Conservation (phyloP, 352 stramenopile genomes). For the Phytophthora pinifolia region DNA sequence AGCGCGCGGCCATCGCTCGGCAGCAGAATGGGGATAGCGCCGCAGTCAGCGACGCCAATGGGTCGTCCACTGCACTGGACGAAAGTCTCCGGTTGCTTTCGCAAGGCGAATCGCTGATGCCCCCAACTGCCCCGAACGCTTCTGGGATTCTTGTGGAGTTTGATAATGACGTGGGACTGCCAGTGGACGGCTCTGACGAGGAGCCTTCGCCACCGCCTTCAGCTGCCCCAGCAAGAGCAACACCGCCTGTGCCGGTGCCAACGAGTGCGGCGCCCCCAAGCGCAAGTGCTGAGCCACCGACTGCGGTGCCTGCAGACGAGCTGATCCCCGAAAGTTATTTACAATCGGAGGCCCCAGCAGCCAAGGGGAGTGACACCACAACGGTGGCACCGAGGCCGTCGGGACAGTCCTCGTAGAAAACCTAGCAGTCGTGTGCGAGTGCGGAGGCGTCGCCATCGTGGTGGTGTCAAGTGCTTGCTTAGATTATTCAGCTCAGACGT, state of each 20-base stretch:
- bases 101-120: slow-evolving; percentile 25
- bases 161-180: slow-evolving; percentile 29
- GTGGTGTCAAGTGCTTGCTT: slow-evolving; percentile 30
- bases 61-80: slow-evolving; percentile 26
- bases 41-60: slow-evolving; percentile 26
- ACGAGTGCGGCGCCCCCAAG: slow-evolving; percentile 10
- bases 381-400: slow-evolving; percentile 12
- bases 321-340: slow-evolving; percentile 39
- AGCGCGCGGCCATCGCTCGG: slow-evolving; percentile 62
- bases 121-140: slow-evolving; percentile 10
- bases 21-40: slow-evolving; percentile 51
- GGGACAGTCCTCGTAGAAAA: slow-evolving; percentile 27
- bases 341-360: slow-evolving; percentile 18
- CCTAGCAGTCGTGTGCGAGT: slow-evolving; percentile 16
- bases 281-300: slow-evolving; percentile 11
- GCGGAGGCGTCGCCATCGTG: slow-evolving; percentile 18
- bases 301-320: slow-evolving; percentile 24
- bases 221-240: background rate
- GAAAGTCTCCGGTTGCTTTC: slow-evolving; percentile 29
- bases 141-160: slow-evolving; percentile 26
- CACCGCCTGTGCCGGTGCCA: slow-evolving; percentile 1
- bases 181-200: slow-evolving; percentile 28
- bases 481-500: slow-evolving; percentile 25
- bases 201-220: slow-evolving; percentile 16
- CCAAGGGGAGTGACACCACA: slow-evolving; percentile 20